Evolutionary conservation across 495 filamentous ascomycete species (phyloP), one percentile per base, ranked within the genome.

Genomic region (Aspergillus asperescens): DNA sequence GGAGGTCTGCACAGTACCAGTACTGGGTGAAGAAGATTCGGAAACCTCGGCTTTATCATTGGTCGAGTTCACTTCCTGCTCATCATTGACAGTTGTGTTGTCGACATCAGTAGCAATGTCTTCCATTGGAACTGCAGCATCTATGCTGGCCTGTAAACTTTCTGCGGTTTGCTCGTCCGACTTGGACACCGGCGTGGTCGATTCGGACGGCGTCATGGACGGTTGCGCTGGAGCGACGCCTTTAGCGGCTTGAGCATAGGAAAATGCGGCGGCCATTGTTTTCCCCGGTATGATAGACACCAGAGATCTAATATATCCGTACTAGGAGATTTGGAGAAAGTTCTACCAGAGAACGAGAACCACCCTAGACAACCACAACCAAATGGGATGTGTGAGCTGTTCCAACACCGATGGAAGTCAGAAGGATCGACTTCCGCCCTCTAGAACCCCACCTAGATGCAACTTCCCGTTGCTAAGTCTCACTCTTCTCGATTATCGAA

Each of bases 191-290:
- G 48, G 34, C 39, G 57, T 58, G 45, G 60, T 57, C 45, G 68
- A 52, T 44, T 68, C 65, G 56, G 59, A 52, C 29, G 73, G 60
- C 42, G 68, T 55, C 62, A 70, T 68, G 61, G 75, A 58, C 34
- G 71, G 58, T 52, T 63, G 61, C 50, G 59, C 64, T 40, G 76
- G 58, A 49, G 81, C 70, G 52, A 81, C 76, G 59, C 89, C 87
- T 69, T 89, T 90, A 23, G 92, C 93, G 63, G 92, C 92, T 76
- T 95, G 90, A 51, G 92, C 92, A 71, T 98, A 98, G 35, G 93
- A 96, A 69, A 96, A 94, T 48, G 67, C 65, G 59, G 72, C 55
- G 28, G 69, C 64, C 69, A 72, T 72, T 54, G 54, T 62, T 32
- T 16, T n/a, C 22, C 12, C 5, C 13, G 37, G 49, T 50, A 23